phyloP scores from a whole-genome alignment of 805 yeast genomes.

The Millerago galiae region DNA sequence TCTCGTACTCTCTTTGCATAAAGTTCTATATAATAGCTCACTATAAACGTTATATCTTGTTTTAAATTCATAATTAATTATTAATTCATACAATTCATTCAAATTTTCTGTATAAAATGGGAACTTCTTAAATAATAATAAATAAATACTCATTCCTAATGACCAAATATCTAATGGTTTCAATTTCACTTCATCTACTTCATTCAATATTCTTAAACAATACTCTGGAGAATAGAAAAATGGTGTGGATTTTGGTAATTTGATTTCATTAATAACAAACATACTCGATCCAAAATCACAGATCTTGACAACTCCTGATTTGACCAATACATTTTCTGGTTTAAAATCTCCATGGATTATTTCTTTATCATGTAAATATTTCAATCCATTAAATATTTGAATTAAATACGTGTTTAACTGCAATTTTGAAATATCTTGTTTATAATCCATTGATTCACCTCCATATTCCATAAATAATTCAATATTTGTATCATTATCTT shows the following conservation, averaged over 20 bases:
- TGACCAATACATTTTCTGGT: constrained; percentile 58
- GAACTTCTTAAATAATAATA: constrained; percentile 2
- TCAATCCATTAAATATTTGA: constrained; percentile 50
- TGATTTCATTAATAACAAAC: constrained; percentile 16
- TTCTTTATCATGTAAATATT: constrained; percentile 49
- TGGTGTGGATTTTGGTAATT: constrained; percentile 8
- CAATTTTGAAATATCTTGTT: constrained; percentile 43
- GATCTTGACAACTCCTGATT: constrained; percentile 50
- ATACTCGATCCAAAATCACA: constrained; percentile 65
- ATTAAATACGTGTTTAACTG: constrained; percentile 24
- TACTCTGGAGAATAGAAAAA: constrained; percentile 9
- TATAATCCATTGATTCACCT: constrained; percentile 24
- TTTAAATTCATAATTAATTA: not conserved
- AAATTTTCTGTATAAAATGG: constrained; percentile 1
- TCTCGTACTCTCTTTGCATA: constrained; percentile 1
- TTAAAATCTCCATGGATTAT: constrained; percentile 60
- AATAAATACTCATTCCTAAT: constrained; percentile 7
- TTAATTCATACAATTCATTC: not conserved
- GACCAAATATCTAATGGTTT: constrained; percentile 11
- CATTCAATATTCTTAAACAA: not conserved
- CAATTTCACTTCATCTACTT: not conserved
- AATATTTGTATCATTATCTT: constrained; percentile 1
- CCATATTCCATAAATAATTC: constrained; percentile 5
- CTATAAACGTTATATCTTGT: constrained; percentile 1
- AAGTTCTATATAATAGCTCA: not conserved